Evolutionary conservation across 1,284 basidiomycete species (phyloP).

Genomic region (Cutaneotrichosporon cavernicola): DNA sequence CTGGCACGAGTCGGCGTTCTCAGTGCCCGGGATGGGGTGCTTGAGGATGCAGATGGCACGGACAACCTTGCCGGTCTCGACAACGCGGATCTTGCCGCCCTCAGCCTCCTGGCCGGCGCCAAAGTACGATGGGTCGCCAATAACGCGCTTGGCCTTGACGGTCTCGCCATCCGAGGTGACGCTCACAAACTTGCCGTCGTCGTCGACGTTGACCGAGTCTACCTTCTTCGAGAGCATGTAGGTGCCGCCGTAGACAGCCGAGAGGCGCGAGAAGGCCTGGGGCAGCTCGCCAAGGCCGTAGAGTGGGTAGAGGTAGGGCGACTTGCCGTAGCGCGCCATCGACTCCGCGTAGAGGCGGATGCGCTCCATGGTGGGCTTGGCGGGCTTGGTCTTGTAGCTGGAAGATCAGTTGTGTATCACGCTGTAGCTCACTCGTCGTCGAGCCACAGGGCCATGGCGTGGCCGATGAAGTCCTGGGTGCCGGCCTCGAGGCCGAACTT

Average conservation of each 20-base stretch:
- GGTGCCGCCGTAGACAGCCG: constrained; percentile 98
- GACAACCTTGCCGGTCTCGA: constrained; percentile 93
- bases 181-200: constrained; percentile 86
- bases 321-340: constrained; percentile 99
- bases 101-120: constrained; percentile 58
- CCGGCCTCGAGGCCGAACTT: constrained; percentile 97
- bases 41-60: constrained; percentile 97
- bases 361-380: constrained; percentile 86
- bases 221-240: constrained; percentile 99
- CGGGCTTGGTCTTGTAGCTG: constrained; percentile 90
- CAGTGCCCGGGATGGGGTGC: constrained; percentile 97
- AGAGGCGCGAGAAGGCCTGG: constrained; percentile 96
- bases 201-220: constrained; percentile 83
- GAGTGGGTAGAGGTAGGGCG: constrained; percentile 98
- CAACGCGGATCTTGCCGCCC: constrained; percentile 73
- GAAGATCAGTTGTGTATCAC: neutral
- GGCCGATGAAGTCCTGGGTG: constrained; percentile 98
- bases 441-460: constrained; percentile 97
- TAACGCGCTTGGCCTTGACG: constrained; percentile 95
- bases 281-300: constrained; percentile 99
- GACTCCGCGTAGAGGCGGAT: constrained; percentile 97
- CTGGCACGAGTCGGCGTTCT: constrained; percentile 85
- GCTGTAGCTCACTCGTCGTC: constrained; percentile 79
- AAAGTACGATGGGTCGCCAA: constrained; percentile 98
- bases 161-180: constrained; percentile 88